phyloP scores from a whole-genome alignment of 2,329 filamentous ascomycete genomes.

The Rhynchosporium agropyri region DNA sequence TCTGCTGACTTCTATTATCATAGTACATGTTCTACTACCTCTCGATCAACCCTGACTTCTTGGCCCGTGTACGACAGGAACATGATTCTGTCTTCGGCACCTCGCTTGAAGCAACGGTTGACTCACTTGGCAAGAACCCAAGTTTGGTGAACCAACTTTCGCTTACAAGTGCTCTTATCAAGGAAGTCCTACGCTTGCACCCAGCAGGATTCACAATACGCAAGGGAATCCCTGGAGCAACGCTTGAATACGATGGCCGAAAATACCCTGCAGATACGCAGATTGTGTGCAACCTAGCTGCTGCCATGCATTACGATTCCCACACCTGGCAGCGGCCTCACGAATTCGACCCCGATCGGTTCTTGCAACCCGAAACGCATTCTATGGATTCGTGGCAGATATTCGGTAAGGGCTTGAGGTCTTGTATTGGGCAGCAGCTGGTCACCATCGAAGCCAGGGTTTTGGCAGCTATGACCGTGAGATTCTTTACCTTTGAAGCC shows the following conservation, averaged over 20 bases:
- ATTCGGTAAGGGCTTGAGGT: slow-evolving; percentile 57
- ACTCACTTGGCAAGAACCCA: not conserved
- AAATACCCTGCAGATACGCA: no score
- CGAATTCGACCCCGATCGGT: slow-evolving; percentile 53
- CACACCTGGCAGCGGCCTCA: slow-evolving; percentile 34
- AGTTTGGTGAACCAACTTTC: not conserved
- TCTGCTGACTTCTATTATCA: no score
- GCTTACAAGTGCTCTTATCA: slow-evolving; percentile 21
- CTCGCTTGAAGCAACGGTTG: not conserved
- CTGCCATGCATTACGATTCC: no score
- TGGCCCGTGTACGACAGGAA: not conserved
- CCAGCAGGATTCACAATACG: slow-evolving; percentile 18
- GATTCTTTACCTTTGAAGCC: slow-evolving; percentile 52
- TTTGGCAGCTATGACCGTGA: slow-evolving; percentile 49
- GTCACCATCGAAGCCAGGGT: slow-evolving; percentile 53
- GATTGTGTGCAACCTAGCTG: not conserved
- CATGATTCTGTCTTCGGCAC: not conserved
- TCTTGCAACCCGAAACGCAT: slow-evolving; percentile 42
- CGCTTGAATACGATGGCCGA: no score
- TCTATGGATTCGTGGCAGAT: slow-evolving; percentile 53
- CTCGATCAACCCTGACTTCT: not conserved
- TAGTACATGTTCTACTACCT: not conserved
- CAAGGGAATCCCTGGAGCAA: slow-evolving; percentile 9
- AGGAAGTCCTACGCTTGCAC: slow-evolving; percentile 28
- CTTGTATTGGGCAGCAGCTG: slow-evolving; percentile 59